Conservation (phyloP, 768 basidiomycete species). For the Collybia nuda region DNA sequence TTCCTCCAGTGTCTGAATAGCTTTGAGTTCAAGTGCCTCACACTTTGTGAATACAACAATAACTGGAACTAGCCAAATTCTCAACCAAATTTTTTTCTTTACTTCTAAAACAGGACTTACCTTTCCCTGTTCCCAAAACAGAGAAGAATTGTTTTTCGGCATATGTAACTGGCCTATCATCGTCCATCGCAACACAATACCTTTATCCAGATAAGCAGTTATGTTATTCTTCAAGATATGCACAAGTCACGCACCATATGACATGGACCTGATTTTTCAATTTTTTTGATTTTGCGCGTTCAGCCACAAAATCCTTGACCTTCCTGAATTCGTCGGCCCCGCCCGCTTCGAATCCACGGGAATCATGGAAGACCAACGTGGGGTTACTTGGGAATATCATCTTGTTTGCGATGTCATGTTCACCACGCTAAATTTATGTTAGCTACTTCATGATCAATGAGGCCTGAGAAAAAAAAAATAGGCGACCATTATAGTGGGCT, state of each 20-base stretch:
- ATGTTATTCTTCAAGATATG: slow-evolving; percentile 30
- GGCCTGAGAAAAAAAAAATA: no score
- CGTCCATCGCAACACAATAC: slow-evolving; percentile 15
- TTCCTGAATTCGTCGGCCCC: slow-evolving; percentile 21
- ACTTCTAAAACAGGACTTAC: no score
- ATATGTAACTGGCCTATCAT: no score
- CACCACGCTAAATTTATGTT: slow-evolving; percentile 23
- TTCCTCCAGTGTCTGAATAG: no score
- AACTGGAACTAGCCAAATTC: slow-evolving; percentile 31
- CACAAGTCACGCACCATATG: no score
- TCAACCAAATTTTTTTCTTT: not conserved
- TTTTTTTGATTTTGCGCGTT: slow-evolving; percentile 12
- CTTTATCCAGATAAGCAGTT: slow-evolving; percentile 10
- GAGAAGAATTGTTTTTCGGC: no score
- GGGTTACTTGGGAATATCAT: slow-evolving; percentile 28
- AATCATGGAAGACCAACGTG: slow-evolving; percentile 41
- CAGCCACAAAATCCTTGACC: slow-evolving; percentile 29
- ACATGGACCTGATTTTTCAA: slow-evolving; percentile 24
- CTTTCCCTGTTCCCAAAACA: no score
- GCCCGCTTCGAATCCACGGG: slow-evolving; percentile 39
- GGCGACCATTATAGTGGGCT: no score
- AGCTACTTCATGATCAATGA: no score
- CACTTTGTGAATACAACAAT: slow-evolving; percentile 36
- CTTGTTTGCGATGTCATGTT: slow-evolving; percentile 29
- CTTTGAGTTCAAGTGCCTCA: no score